Base-by-base conservation (phyloP, 805 yeast species). In the Kodamaea lidongshanica region DNA sequence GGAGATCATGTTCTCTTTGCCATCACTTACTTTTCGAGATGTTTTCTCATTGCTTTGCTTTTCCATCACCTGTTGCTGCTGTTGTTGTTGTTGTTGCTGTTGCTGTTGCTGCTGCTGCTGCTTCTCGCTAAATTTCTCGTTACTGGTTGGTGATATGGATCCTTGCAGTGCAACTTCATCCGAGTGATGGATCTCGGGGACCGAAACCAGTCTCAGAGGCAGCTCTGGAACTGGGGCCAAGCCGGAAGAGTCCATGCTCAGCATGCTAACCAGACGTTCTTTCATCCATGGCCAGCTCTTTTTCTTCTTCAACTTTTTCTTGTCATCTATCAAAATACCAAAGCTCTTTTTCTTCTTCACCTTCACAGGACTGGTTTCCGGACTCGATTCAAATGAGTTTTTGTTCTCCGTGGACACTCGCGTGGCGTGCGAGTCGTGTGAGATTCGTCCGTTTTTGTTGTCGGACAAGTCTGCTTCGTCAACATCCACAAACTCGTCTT, bases 221-320 rank as follows among this genome's bases (percentile, higher is more conserved):
- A 42, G 19, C 24, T 54, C 56, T 9, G 48, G 48, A 8, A 50
- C 41, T 7, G 52, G 36, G 1, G 58, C 42, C 12, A 54, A 41
- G 21, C 35, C 35, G 6, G 36, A 32, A 6, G 41, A 20, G 9
- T 58, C 64, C 4, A 42, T 34, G 5, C 57, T 43, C 4, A 63
- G 55, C 6, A 54, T 35, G 38, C 63, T 57, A 3, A 48, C 40
- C 1, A 60, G 48, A 23, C 62, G 43, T 22, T 54, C 54, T 33
- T 53, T 51, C 21, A 58, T 40, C 70, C 69, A 64, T 7, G 54
- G 52, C 69, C 69, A 64, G 9, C 62, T 51, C 38, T 60, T 59
- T 45, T 60, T 64, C 46, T 56, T 57, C 31, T 51, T 45, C 27
- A 54, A 41, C 24, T 38, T 45, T 41, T 43, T 48, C 23, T 27